Conservation (phyloP, 164 flowering plant species). For the Stephania japonica region DNA sequence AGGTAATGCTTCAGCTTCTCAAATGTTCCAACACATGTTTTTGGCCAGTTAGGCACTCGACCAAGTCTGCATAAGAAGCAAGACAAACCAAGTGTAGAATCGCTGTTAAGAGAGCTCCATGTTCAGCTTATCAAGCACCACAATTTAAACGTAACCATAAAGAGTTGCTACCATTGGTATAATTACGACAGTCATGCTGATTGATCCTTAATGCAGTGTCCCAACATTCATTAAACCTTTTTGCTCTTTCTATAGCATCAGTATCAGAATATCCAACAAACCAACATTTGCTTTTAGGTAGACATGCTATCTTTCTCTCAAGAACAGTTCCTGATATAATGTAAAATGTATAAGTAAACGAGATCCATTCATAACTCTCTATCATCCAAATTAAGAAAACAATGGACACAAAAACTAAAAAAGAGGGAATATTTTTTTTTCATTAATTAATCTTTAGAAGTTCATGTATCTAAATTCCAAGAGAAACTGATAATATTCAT, state of each 20-base stretch:
- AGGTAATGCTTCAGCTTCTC: slow-evolving; percentile 15
- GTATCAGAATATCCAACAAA: slow-evolving; percentile 40
- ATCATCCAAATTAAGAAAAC: too few species aligned
- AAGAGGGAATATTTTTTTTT: too few species aligned
- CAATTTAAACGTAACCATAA: not conserved
- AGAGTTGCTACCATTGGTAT: slow-evolving; percentile 46
- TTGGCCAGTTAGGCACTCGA: slow-evolving; percentile 62
- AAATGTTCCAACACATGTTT: slow-evolving; percentile 45
- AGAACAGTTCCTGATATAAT: slow-evolving; percentile 40
- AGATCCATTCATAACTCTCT: too few species aligned
- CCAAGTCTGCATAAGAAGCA: slow-evolving; percentile 40
- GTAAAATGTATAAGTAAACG: not conserved
- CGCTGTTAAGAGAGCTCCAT: not conserved
- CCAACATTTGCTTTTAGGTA: slow-evolving; percentile 65
- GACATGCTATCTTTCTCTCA: slow-evolving; percentile 45
- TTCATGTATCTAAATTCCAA: too few species aligned
- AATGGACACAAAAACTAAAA: not conserved
- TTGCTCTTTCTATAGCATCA: slow-evolving; percentile 31
- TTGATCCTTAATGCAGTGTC: slow-evolving; percentile 50
- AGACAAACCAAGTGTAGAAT: not conserved
- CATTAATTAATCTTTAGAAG: too few species aligned
- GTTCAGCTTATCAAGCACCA: not conserved
- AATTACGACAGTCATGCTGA: slow-evolving; percentile 69
- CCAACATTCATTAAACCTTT: slow-evolving; percentile 47
- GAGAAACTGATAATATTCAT: too few species aligned